Percentiles rank a stretch among this genome's conserved stretches.
phyloP scores from a whole-genome alignment of 805 yeast species.

The Ogataea wickerhamii region DNA sequence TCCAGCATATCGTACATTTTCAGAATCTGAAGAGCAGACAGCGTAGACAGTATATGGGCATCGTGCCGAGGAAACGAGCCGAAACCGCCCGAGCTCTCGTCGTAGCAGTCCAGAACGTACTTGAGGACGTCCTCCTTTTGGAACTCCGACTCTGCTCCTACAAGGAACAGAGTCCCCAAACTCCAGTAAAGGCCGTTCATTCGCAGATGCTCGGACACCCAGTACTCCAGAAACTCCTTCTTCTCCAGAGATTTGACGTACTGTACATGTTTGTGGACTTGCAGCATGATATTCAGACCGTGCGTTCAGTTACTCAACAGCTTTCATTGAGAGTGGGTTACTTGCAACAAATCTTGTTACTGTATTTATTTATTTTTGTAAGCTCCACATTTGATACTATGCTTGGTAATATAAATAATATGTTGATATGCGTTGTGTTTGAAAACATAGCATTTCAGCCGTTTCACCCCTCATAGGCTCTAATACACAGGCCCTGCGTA shows the following conservation, averaged over 20 bases:
- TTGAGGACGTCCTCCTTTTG: conserved; percentile 57
- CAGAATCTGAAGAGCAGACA: conserved; percentile 82
- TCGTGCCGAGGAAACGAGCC: conserved; percentile 90
- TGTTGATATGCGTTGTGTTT: too few relatives aligned
- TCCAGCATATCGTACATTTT: conserved; percentile 61
- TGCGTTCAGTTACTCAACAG: too few relatives aligned
- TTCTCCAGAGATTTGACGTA: conserved; percentile 55
- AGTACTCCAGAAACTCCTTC: conserved; percentile 66
- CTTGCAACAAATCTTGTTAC: too few relatives aligned
- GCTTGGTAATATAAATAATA: conserved; percentile 9
- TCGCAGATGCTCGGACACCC: conserved; percentile 87
- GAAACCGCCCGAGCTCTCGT: conserved; percentile 66
- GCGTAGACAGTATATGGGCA: conserved; percentile 77
- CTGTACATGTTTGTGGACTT: conserved; percentile 51
- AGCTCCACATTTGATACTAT: too few relatives aligned
- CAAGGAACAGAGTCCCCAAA: conserved; percentile 62
- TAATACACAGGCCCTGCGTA: too few relatives aligned
- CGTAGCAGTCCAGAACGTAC: conserved; percentile 69
- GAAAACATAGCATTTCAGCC: too few relatives aligned
- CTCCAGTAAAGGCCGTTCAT: conserved; percentile 97
- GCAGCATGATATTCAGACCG: too few relatives aligned
- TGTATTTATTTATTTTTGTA: too few relatives aligned
- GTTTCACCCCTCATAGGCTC: too few relatives aligned
- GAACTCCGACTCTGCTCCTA: conserved; percentile 56
- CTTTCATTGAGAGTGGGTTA: too few relatives aligned